Evolutionary conservation across 306 rosid species (phyloP).

Genomic region (Ziziphus jujuba): DNA sequence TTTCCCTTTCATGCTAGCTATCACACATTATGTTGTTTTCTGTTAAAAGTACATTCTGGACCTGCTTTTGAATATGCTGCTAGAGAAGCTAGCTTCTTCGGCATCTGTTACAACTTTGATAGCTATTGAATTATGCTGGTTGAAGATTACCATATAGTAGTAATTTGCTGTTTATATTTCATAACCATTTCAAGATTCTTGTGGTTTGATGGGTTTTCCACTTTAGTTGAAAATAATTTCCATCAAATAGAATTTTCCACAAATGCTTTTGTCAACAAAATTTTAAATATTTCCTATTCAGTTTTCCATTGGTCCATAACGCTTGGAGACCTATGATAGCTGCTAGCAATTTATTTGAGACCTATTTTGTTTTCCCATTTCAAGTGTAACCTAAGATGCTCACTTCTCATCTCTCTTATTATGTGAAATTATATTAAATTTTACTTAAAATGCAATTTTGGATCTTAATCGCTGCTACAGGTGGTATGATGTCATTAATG

Average conservation of each 20-base stretch:
- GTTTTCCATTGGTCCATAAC: neutral
- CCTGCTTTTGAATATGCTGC: no score
- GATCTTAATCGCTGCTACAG: constrained; percentile 45
- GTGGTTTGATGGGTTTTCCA: neutral
- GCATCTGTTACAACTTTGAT: no score
- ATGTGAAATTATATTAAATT: neutral
- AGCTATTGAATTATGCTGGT: no score
- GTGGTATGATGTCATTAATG: constrained; percentile 94
- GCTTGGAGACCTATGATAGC: neutral
- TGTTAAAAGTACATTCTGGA: no score
- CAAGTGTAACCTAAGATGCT: neutral
- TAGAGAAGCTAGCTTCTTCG: no score
- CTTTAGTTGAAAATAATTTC: neutral
- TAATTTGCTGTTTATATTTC: neutral
- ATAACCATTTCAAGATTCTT: neutral
- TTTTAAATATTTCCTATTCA: neutral
- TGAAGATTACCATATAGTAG: no score
- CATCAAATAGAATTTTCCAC: neutral
- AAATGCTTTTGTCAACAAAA: no score
- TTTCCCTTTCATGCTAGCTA: neutral
- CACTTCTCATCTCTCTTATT: neutral
- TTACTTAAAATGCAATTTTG: constrained; percentile 10
- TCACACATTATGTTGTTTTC: no score
- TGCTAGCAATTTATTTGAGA: no score
- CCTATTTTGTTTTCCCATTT: no score